Conservation (phyloP, 1,284 basidiomycete species). For the Inonotus obliquus region DNA sequence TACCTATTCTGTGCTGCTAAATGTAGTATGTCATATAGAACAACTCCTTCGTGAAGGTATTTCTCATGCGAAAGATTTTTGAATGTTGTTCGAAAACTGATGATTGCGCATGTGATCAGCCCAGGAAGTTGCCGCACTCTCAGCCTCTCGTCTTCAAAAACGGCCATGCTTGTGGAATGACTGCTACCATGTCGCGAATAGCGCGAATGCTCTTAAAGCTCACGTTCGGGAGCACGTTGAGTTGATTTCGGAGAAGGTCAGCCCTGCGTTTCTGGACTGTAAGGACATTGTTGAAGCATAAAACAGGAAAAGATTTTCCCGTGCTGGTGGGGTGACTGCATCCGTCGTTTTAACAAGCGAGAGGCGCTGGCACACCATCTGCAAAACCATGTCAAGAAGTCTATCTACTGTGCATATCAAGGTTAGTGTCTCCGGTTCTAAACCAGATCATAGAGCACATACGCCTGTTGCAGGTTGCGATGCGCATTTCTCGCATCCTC, state of each 20-base stretch:
- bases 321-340: constrained; percentile 48
- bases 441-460: constrained; percentile 2
- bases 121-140: constrained; percentile 39
- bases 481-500: constrained; percentile 32
- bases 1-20: not conserved
- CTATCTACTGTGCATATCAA: constrained; percentile 43
- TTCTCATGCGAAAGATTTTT: not conserved
- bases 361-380: constrained; percentile 37
- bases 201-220: constrained; percentile 42
- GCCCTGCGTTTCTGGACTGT: constrained; percentile 20
- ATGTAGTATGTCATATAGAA: not conserved
- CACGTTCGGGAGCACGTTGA: constrained; percentile 38
- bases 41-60: not conserved
- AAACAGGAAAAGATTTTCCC: constrained; percentile 28
- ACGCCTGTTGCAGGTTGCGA: constrained; percentile 35
- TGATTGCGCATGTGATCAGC: constrained; percentile 20
- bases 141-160: constrained; percentile 43
- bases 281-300: constrained; percentile 28
- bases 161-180: constrained; percentile 53
- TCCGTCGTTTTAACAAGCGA: constrained; percentile 30
- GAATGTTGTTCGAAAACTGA: not conserved
- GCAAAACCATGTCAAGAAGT: constrained; percentile 37
- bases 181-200: constrained; percentile 53
- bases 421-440: constrained; percentile 29
- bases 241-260: constrained; percentile 27